Percentiles rank a stretch among this genome's conserved stretches.
phyloP scores from a whole-genome alignment of 106 monocot genomes.

The Platanthera zijinensis region DNA sequence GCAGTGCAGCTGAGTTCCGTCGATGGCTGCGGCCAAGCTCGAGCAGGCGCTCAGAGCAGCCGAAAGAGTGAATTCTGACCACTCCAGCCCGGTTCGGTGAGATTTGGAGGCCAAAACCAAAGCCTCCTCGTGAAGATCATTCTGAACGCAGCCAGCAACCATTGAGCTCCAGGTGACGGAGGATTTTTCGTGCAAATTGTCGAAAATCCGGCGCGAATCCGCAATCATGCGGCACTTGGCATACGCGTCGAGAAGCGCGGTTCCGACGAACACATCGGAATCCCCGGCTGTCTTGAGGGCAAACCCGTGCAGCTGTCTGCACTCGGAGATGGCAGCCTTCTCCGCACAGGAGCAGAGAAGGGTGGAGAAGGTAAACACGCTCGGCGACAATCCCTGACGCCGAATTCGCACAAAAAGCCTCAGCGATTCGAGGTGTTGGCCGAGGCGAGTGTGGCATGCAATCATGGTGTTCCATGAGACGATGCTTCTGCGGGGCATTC shows the following conservation, averaged over 20 bases:
- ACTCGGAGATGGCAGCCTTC: background rate
- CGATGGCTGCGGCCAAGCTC: constrained; percentile 37
- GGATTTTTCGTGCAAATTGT: constrained; percentile 3
- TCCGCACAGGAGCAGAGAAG: constrained; percentile 2
- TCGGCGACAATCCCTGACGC: constrained; percentile 9
- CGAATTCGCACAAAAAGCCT: constrained; percentile 3
- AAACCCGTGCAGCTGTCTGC: background rate
- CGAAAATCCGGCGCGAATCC: constrained; percentile 4
- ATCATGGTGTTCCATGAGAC: constrained; percentile 17
- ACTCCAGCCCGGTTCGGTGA: constrained; percentile 53
- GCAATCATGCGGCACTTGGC: background rate
- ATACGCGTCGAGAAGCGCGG: constrained; percentile 10
- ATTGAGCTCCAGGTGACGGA: constrained; percentile 21
- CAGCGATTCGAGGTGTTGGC: constrained; percentile 6
- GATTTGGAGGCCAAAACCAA: constrained; percentile 24
- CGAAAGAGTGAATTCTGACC: constrained; percentile 53
- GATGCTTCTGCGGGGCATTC: constrained; percentile 14
- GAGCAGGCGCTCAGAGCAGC: constrained; percentile 37
- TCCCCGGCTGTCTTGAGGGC: background rate
- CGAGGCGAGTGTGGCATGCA: constrained; percentile 10
- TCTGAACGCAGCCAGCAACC: constrained; percentile 34
- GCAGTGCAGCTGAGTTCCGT: constrained; percentile 38
- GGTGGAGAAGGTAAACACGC: constrained; percentile 4
- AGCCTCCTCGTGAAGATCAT: constrained; percentile 22
- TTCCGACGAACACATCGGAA: background rate